Evolutionary conservation across 768 basidiomycete species (phyloP).

Genomic region (Tubosaeta brunneosetosa): DNA sequence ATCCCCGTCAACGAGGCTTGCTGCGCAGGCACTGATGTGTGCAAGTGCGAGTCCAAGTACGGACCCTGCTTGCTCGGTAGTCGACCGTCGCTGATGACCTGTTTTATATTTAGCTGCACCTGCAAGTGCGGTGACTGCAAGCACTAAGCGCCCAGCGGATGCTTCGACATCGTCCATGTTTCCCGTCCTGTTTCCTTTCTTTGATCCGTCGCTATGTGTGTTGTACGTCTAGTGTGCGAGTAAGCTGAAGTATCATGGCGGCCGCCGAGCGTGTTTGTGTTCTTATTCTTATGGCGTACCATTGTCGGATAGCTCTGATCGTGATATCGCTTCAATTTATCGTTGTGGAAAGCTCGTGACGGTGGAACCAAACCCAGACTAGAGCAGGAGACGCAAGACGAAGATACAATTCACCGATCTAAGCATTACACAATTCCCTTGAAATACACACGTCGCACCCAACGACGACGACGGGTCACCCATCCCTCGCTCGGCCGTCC

Average conservation of each 20-base stretch:
- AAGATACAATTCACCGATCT: no score
- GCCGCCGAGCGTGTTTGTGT: background rate
- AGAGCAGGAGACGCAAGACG: no score
- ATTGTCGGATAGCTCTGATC: background rate
- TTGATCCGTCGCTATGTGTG: background rate
- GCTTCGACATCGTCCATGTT: background rate
- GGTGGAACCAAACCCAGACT: no score
- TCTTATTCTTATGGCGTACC: background rate
- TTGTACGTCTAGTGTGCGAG: background rate
- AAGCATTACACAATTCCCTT: background rate
- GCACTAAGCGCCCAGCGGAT: background rate
- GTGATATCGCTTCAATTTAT: background rate
- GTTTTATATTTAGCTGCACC: background rate
- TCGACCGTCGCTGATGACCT: background rate
- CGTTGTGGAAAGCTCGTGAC: no score
- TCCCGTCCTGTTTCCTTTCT: background rate
- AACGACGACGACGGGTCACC: slow-evolving; percentile 63
- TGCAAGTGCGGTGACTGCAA: background rate
- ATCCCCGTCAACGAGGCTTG: slow-evolving; percentile 6
- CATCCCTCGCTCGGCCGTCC: slow-evolving; percentile 41
- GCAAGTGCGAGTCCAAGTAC: background rate
- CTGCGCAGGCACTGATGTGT: background rate
- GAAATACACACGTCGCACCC: slow-evolving; percentile 61
- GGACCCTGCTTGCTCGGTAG: background rate
- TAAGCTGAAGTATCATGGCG: background rate